Percentiles rank a stretch among this genome's conserved stretches.
Evolutionary conservation across 352 stramenopile genomes (phyloP).

Genomic region (Phytophthora cactorum): DNA sequence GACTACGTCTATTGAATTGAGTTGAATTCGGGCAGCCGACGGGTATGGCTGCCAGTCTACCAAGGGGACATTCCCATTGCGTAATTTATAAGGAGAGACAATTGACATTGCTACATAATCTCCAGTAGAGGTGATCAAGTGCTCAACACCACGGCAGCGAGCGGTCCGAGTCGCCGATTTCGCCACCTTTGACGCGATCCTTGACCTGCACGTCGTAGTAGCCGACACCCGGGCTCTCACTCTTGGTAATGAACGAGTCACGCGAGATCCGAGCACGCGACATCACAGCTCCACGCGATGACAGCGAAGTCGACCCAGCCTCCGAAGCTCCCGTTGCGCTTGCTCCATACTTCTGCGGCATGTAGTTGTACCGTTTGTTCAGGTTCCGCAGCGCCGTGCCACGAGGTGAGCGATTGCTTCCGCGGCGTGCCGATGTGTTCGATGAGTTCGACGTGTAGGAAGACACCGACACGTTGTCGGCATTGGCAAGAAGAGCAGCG

Average conservation of each 20-base stretch:
- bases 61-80: slow-evolving; percentile 10
- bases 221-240: slow-evolving; percentile 70
- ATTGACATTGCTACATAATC: slow-evolving; percentile 21
- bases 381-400: slow-evolving; percentile 54
- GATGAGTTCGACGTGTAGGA: slow-evolving; percentile 65
- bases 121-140: slow-evolving; percentile 2
- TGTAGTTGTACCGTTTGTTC: slow-evolving; percentile 75
- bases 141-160: slow-evolving; percentile 64
- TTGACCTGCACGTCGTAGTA: slow-evolving; percentile 82
- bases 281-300: slow-evolving; percentile 74
- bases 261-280: slow-evolving; percentile 62
- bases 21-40: slow-evolving; percentile 21
- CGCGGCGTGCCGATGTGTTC: slow-evolving; percentile 34
- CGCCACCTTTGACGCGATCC: slow-evolving; percentile 68
- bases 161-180: slow-evolving; percentile 80
- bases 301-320: slow-evolving; percentile 59
- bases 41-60: slow-evolving; percentile 5
- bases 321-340: slow-evolving; percentile 38
- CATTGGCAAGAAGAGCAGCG: slow-evolving; percentile 34
- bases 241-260: slow-evolving; percentile 78
- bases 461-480: slow-evolving; percentile 61
- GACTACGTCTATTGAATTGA: slow-evolving; percentile 28
- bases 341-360: slow-evolving; percentile 64
- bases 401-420: slow-evolving; percentile 41
- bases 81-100: slow-evolving; percentile 25